A percentile compares a stretch with the other conserved stretches of the same genome.
phyloP scores from a whole-genome alignment of 805 yeast genomes.

The Hemisphaericaspora nanyangensis region DNA sequence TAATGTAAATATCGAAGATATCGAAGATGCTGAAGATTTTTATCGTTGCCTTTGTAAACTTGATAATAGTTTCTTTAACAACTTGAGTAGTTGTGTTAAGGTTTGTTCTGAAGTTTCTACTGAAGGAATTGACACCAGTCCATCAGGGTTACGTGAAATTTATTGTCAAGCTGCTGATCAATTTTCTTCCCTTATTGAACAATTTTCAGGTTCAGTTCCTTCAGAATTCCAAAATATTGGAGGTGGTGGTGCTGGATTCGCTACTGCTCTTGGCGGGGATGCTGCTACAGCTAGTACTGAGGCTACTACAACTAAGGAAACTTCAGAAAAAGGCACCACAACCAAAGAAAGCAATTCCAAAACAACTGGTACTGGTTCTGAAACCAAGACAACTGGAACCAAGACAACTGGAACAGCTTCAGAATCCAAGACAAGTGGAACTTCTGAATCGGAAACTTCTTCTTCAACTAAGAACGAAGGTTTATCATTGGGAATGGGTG shows the following conservation, averaged over 20 bases:
- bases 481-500: neutral
- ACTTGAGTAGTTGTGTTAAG: conserved; percentile 2
- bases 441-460: neutral
- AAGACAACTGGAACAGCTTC: neutral
- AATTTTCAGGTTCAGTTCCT: neutral
- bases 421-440: neutral
- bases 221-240: neutral
- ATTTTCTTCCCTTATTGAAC: conserved; percentile 2
- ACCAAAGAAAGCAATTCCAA: neutral
- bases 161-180: conserved; percentile 1
- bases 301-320: neutral
- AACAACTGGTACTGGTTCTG: neutral
- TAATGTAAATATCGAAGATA: no score
- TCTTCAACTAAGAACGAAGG: neutral
- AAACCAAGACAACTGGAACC: neutral
- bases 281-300: neutral
- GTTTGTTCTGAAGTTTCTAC: neutral
- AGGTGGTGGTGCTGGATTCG: neutral
- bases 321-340: neutral
- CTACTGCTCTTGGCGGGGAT: neutral
- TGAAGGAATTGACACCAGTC: neutral
- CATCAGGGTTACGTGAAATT: neutral
- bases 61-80: neutral
- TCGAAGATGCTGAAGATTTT: no score
- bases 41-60: conserved; percentile 3